phyloP scores from a whole-genome alignment of 2,329 filamentous ascomycete species.

The Aspergillus floridensis region DNA sequence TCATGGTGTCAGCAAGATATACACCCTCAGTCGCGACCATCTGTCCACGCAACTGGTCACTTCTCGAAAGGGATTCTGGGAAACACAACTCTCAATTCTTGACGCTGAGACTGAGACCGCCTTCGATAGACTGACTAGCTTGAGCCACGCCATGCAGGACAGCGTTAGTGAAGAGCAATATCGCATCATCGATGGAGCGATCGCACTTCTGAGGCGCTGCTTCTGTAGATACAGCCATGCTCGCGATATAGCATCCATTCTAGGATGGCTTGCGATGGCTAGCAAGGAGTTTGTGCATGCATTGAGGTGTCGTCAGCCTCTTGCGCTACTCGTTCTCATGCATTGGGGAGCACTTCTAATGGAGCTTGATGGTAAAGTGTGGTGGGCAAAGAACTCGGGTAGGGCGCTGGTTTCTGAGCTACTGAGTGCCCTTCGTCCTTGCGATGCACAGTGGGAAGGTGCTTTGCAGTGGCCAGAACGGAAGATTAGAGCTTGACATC shows the following conservation, averaged over 20 bases:
- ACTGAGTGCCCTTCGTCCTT: conserved; percentile 19
- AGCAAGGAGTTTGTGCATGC: conserved; percentile 34
- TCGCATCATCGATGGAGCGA: conserved; percentile 30
- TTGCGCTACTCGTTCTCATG: conserved; percentile 35
- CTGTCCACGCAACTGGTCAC: conserved; percentile 55
- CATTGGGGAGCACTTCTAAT: conserved; percentile 37
- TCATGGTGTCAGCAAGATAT: conserved; percentile 37
- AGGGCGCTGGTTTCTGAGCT: conserved; percentile 30
- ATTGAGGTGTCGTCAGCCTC: conserved; percentile 28
- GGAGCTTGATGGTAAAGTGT: conserved; percentile 30
- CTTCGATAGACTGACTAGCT: conserved; percentile 24
- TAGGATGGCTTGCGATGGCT: conserved; percentile 34
- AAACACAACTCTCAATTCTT: conserved; percentile 24
- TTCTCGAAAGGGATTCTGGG: conserved; percentile 45
- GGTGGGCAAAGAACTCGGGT: conserved; percentile 38
- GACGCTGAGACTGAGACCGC: conserved; percentile 28
- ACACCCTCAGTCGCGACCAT: conserved; percentile 30
- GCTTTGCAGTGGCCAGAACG: conserved; percentile 31
- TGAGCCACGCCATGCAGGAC: conserved; percentile 31
- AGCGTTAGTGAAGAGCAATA: conserved; percentile 27
- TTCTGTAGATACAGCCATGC: conserved; percentile 26
- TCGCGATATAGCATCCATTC: conserved; percentile 30
- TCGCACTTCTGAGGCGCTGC: conserved; percentile 28
- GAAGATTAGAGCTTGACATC: conserved; percentile 27
- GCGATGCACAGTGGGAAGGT: conserved; percentile 25